Conservation (phyloP, 768 basidiomycete genomes). For the Candolleomyces eurysporus region DNA sequence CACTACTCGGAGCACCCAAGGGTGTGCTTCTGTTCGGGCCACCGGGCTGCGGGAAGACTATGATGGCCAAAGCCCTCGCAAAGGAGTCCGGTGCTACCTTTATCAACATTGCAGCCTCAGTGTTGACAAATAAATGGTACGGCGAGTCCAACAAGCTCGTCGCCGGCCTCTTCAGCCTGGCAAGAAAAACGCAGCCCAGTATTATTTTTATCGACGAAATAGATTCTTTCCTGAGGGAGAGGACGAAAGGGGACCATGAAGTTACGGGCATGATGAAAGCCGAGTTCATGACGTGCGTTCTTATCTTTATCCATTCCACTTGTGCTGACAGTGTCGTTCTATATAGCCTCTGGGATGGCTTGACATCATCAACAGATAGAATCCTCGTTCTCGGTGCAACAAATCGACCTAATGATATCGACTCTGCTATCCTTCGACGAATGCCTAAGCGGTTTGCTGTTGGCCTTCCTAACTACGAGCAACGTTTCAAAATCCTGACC, state of each 20-base stretch:
- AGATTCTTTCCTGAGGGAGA: constrained; percentile 89
- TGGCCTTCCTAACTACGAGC: constrained; percentile 71
- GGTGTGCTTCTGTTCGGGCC: constrained; percentile 95
- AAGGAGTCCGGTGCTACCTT: constrained; percentile 98
- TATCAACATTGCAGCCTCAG: constrained; percentile 58
- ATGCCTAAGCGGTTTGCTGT: constrained; percentile 97
- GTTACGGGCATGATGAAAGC: constrained; percentile 99
- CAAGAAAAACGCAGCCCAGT: constrained; percentile 87
- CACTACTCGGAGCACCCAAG: constrained; percentile 88
- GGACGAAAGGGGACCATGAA: constrained; percentile 89
- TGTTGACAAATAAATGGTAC: constrained; percentile 49
- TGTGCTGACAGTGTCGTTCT: background rate
- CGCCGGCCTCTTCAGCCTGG: constrained; percentile 90
- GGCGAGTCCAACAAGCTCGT: constrained; percentile 85
- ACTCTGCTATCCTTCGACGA: constrained; percentile 83
- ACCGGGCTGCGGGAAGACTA: constrained; percentile 98
- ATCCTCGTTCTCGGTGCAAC: constrained; percentile 94
- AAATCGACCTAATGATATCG: constrained; percentile 91
- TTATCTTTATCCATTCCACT: background rate
- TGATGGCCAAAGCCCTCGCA: constrained; percentile 98
- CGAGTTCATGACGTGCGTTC: constrained; percentile 83
- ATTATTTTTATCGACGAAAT: constrained; percentile 99
- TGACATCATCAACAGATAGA: constrained; percentile 75
- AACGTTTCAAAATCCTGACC: constrained; percentile 79
- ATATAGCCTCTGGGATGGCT: constrained; percentile 89